phyloP scores from a whole-genome alignment of 495 filamentous ascomycete species.

The Aspergillus haitiensis region DNA sequence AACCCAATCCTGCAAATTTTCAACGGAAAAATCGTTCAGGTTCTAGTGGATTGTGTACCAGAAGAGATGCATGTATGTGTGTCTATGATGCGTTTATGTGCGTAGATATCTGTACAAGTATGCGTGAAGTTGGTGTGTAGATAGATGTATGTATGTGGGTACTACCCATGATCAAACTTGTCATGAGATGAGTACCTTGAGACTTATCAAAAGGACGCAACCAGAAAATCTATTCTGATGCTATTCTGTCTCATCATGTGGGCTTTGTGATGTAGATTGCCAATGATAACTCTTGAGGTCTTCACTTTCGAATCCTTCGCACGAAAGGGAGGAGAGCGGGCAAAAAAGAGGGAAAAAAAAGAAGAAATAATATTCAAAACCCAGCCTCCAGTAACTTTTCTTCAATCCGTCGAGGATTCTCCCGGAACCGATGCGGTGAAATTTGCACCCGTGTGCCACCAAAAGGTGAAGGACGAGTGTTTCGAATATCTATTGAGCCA shows the following conservation, averaged over 20 bases:
- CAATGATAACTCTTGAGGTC: background rate
- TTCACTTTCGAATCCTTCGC: background rate
- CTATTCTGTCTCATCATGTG: background rate
- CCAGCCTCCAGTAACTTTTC: constrained; percentile 11
- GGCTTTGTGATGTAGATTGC: background rate
- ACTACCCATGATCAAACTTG: constrained; percentile 1
- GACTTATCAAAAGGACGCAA: background rate
- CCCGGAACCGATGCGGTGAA: background rate
- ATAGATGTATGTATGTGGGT: constrained; percentile 18
- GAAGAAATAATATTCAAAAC: background rate
- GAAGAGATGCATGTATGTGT: constrained; percentile 19
- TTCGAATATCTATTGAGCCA: constrained; percentile 13
- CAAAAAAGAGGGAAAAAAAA: background rate
- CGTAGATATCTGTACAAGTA: constrained; percentile 24
- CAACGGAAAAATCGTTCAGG: constrained; percentile 8
- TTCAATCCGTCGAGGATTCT: background rate
- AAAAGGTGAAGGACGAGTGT: constrained; percentile 9
- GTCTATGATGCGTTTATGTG: constrained; percentile 20
- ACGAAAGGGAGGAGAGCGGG: background rate
- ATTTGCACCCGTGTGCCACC: constrained; percentile 1
- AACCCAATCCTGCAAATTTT: constrained; percentile 9
- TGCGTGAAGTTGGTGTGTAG: constrained; percentile 2
- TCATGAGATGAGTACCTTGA: background rate
- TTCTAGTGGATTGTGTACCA: constrained; percentile 7
- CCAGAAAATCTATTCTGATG: background rate